Evolutionary conservation across 305 asterid genomes (phyloP), one percentile per base, ranked within the genome.

Genomic region (Withania somnifera): DNA sequence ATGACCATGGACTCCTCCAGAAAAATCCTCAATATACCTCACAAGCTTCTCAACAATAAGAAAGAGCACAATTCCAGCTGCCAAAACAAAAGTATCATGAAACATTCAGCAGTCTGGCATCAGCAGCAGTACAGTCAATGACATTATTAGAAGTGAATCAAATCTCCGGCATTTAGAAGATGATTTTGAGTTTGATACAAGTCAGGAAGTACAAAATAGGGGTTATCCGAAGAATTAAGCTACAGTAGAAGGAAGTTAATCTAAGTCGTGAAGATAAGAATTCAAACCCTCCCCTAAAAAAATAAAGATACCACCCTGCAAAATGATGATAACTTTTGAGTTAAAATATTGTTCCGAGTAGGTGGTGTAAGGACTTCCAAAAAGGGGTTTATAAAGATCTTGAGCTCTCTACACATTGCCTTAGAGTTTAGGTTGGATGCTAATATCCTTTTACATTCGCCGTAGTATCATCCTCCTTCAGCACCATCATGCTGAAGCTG

Each of bases 41-140:
- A 96, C 99, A 53, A 92, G 78, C 90, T 93, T 96, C 93, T 96
- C 98, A 69, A 96, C 97, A 81, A 94, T 88, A 83, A 96, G 98
- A 86, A 96, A 96, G 84, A 91, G 89, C 51, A 94, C 90, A 20
- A 96, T 92, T 83, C 99, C 99, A 88, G 93, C 99, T 96, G 98
- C 84, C 82, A 85, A 81, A 87, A 61, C 75, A 90, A 75, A 82
- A 77, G 89, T 82, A 63, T 79, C 22, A 58, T 4, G 56, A 54
- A 81, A 52, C 56, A 63, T 67, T 9, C 61, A 75, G 78, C 26
- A 66, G 2, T 60, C 28, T 51, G 68, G 34, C 26, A 24, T 78
- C 69, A 73, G 40, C 40, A 73, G 9, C 58, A 24, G 42, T 26
- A 2, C 1, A 47, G 60, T 8, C 60, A 8, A 73, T 50, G 60